Conservation (phyloP, 495 filamentous ascomycete species). For the Trichodelitschia bisporula region DNA sequence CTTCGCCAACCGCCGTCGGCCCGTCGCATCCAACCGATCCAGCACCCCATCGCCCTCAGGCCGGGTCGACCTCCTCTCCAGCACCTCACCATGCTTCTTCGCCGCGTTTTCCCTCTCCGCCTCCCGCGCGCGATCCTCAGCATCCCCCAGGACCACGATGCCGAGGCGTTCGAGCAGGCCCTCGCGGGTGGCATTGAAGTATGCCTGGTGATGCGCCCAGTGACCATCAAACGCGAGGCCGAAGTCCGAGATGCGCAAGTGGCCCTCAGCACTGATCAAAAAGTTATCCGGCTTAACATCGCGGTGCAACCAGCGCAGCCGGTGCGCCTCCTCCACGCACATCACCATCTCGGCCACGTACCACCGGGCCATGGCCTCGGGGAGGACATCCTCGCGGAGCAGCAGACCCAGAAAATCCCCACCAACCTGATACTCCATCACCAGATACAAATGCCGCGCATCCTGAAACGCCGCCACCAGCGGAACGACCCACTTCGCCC, state of each 20-base stretch:
- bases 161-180: slow-evolving; percentile 49
- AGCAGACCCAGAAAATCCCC: slow-evolving; percentile 77
- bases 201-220: slow-evolving; percentile 73
- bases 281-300: slow-evolving; percentile 97
- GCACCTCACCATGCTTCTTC: slow-evolving; percentile 23
- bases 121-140: slow-evolving; percentile 31
- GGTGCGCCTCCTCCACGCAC: slow-evolving; percentile 80
- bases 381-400: slow-evolving; percentile 56
- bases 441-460: slow-evolving; percentile 54
- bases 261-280: slow-evolving; percentile 62
- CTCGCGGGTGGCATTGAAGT: slow-evolving; percentile 62
- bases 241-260: slow-evolving; percentile 89
- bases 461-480: slow-evolving; percentile 82
- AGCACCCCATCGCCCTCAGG: slow-evolving; percentile 30
- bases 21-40: slow-evolving; percentile 52
- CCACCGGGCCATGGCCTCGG: slow-evolving; percentile 53
- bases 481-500: slow-evolving; percentile 67
- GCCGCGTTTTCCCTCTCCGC: slow-evolving; percentile 20
- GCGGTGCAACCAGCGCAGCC: slow-evolving; percentile 70
- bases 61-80: no score
- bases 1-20: slow-evolving; percentile 46
- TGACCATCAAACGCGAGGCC: slow-evolving; percentile 86
- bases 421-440: slow-evolving; percentile 95
- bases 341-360: slow-evolving; percentile 90
- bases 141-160: slow-evolving; percentile 50